Evolutionary conservation across 1,284 basidiomycete genomes (phyloP).

Genomic region (Sanghuangporus weigelae): DNA sequence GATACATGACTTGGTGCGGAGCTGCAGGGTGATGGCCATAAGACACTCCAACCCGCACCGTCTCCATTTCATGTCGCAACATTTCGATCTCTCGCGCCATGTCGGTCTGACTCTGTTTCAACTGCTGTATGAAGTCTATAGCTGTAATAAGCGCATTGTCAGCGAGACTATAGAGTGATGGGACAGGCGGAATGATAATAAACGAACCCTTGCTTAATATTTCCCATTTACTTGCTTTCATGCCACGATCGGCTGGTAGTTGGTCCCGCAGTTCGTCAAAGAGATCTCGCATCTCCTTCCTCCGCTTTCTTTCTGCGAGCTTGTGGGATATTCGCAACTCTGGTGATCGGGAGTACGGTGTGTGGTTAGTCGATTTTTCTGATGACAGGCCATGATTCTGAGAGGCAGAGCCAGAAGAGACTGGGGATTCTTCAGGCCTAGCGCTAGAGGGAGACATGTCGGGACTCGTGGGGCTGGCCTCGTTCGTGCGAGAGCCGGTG

Average conservation of each 20-base stretch:
- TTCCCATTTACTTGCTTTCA: slow-evolving; percentile 97
- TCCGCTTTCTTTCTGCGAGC: slow-evolving; percentile 87
- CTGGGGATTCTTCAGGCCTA: slow-evolving; percentile 5
- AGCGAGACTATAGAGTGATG: slow-evolving; percentile 14
- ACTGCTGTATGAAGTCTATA: slow-evolving; percentile 77
- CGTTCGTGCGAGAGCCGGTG: slow-evolving; percentile 1
- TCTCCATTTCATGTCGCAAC: slow-evolving; percentile 70
- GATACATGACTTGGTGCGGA: slow-evolving; percentile 50
- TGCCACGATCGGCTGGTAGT: slow-evolving; percentile 83
- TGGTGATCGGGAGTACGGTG: slow-evolving; percentile 90
- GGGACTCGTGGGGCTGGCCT: slow-evolving; percentile 13
- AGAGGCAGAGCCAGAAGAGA: slow-evolving; percentile 30
- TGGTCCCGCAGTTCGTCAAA: slow-evolving; percentile 92
- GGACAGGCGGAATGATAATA: neutral
- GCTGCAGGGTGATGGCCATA: slow-evolving; percentile 40
- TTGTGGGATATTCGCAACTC: slow-evolving; percentile 93
- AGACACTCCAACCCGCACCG: slow-evolving; percentile 53
- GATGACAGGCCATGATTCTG: slow-evolving; percentile 21
- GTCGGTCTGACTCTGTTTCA: slow-evolving; percentile 73
- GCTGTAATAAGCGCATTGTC: slow-evolving; percentile 40
- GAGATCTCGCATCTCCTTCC: slow-evolving; percentile 97
- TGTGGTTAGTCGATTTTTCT: slow-evolving; percentile 47
- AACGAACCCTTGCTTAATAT: slow-evolving; percentile 82
- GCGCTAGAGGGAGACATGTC: slow-evolving; percentile 19
- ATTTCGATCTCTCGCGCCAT: slow-evolving; percentile 75